A percentile compares a stretch with the other conserved stretches of the same genome.
phyloP scores from a whole-genome alignment of 371 early-diverging fungal species.

The Syncephalis plumigaleata region DNA sequence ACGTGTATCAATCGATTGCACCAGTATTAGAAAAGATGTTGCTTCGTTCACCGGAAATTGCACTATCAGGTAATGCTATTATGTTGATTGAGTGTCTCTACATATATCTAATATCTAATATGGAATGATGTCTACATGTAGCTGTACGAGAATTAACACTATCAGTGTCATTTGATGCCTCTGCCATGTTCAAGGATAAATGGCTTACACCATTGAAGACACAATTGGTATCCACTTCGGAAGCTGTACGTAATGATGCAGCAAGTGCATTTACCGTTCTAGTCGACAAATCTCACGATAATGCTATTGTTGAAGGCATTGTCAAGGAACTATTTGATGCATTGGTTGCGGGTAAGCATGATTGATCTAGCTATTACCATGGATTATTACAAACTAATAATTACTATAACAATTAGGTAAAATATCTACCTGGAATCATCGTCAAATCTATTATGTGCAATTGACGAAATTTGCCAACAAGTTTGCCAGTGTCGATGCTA shows the following conservation, averaged over 20 bases:
- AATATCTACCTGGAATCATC: constrained; percentile 9
- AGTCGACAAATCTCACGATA: constrained; percentile 21
- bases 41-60: constrained; percentile 73
- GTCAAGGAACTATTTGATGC: constrained; percentile 35
- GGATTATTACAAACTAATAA: too few relatives aligned
- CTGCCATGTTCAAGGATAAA: constrained; percentile 34
- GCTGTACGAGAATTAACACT: constrained; percentile 25
- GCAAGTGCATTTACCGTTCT: constrained; percentile 35
- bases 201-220: constrained; percentile 43
- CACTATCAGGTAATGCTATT: constrained; percentile 1
- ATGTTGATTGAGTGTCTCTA: too few relatives aligned
- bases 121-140: constrained; percentile 9
- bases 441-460: neutral
- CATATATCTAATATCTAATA: too few relatives aligned
- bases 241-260: constrained; percentile 31
- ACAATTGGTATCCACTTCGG: constrained; percentile 48
- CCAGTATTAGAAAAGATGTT: constrained; percentile 53
- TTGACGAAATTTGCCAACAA: neutral
- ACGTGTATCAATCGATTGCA: constrained; percentile 26
- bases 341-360: constrained; percentile 18
- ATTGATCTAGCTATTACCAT: constrained; percentile 6
- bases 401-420: neutral
- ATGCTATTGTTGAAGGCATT: constrained; percentile 28
- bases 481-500: neutral
- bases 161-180: constrained; percentile 38